Percentiles rank a stretch among this genome's conserved stretches.
These are phyloP conservation scores for Mycena pura DNA, from an alignment of 768 basidiomycete species.

Conservation along the genomic window DNA sequence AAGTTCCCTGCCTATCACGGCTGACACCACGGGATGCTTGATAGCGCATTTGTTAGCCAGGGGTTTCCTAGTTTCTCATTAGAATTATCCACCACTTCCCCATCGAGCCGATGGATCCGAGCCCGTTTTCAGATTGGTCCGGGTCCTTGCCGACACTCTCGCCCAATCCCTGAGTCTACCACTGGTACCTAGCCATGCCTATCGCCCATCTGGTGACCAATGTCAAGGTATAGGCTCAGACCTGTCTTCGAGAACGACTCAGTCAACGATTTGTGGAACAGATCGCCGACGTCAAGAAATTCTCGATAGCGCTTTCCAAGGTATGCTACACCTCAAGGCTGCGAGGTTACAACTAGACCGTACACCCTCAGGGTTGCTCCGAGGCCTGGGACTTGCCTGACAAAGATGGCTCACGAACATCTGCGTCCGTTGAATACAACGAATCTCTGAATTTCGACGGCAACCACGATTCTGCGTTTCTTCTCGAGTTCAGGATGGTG, in stretches of 20 bases:
- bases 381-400: not conserved
- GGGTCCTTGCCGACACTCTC: too few species aligned
- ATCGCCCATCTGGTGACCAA: constrained; percentile 2
- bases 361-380: not conserved
- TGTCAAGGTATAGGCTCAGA: not conserved
- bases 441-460: constrained; percentile 10
- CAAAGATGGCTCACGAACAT: not conserved
- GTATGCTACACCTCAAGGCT: not conserved
- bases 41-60: too few species aligned
- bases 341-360: not conserved
- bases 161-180: too few species aligned
- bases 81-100: too few species aligned
- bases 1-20: too few species aligned
- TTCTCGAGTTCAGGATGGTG: not conserved
- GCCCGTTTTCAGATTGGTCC: too few species aligned
- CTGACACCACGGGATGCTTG: too few species aligned
- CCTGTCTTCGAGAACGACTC: not conserved
- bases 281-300: not conserved
- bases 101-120: too few species aligned
- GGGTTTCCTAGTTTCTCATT: too few species aligned
- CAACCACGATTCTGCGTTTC: constrained; percentile 5
- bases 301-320: constrained; percentile 3
- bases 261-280: not conserved
- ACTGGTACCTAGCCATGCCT: not conserved
- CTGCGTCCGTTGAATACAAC: constrained; percentile 2